Percentiles rank a stretch among this genome's conserved stretches.
Evolutionary conservation across 108 stramenopile species (phyloP).

Genomic region (Pseudonitzschia multiseries): DNA sequence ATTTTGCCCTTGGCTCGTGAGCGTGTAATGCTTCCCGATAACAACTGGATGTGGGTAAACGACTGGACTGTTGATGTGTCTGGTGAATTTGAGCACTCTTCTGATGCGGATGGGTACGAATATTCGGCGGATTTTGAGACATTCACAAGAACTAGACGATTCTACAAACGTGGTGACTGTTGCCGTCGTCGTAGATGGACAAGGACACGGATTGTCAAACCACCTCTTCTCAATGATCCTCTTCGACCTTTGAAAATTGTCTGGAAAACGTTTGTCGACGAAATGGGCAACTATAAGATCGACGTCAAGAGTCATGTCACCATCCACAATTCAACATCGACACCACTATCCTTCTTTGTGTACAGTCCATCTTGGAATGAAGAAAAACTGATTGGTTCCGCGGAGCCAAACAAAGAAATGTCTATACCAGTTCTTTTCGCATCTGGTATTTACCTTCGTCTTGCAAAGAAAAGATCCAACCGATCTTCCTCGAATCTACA

Average conservation of each 20-base stretch:
- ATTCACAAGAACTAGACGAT: slow-evolving; percentile 51
- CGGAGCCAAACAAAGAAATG: slow-evolving; percentile 39
- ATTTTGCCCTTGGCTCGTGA: slow-evolving; percentile 49
- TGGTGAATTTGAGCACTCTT: slow-evolving; percentile 49
- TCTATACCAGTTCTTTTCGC: slow-evolving; percentile 59
- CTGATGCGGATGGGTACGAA: slow-evolving; percentile 84
- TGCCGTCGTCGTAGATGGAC: slow-evolving; percentile 77
- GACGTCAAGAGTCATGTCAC: slow-evolving; percentile 58
- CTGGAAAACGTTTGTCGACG: slow-evolving; percentile 53
- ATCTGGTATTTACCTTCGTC: slow-evolving; percentile 53
- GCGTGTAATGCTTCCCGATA: slow-evolving; percentile 65
- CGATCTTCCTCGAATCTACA: slow-evolving; percentile 24
- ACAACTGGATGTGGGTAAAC: slow-evolving; percentile 78
- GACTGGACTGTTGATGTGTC: slow-evolving; percentile 75
- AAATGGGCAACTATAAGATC: slow-evolving; percentile 49
- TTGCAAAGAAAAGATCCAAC: slow-evolving; percentile 43
- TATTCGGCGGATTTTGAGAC: slow-evolving; percentile 78
- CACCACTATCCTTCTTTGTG: slow-evolving; percentile 51
- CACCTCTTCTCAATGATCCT: slow-evolving; percentile 37
- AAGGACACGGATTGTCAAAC: slow-evolving; percentile 63
- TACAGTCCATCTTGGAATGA: slow-evolving; percentile 57
- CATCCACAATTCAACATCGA: slow-evolving; percentile 51
- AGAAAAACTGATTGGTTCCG: slow-evolving; percentile 46
- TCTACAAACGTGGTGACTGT: slow-evolving; percentile 59
- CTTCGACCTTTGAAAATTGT: slow-evolving; percentile 44